Conservation (phyloP, 2,329 filamentous ascomycete genomes). For the Paecilomyces sp. region DNA sequence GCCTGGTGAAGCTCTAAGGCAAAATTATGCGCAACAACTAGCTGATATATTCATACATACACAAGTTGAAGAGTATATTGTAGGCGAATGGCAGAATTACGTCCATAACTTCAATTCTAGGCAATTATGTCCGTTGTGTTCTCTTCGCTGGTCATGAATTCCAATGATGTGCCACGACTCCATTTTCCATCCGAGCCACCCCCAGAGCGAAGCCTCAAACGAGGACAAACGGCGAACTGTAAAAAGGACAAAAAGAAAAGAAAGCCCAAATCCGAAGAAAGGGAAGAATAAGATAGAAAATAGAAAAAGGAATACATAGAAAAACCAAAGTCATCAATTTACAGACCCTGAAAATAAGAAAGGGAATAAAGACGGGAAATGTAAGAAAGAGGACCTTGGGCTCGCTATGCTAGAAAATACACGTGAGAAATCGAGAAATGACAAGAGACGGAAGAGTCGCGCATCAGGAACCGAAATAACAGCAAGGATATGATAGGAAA, state of each 20-base stretch:
- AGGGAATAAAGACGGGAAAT: conserved; percentile 10
- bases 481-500: conserved; percentile 12
- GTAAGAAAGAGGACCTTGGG: conserved; percentile 18
- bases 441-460: conserved; percentile 16
- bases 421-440: conserved; percentile 15
- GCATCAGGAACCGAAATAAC: conserved; percentile 12
- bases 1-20: not conserved
- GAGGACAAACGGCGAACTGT: not conserved
- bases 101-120: not conserved
- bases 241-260: not conserved
- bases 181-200: not conserved
- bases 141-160: not conserved
- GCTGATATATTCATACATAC: not conserved
- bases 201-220: not conserved
- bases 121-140: not conserved
- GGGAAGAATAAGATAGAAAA: not conserved
- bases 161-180: not conserved
- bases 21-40: not conserved
- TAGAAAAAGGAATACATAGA: not conserved
- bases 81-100: not conserved
- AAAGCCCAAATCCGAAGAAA: not conserved
- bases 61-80: not conserved
- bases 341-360: conserved; percentile 2
- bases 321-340: conserved; percentile 3
- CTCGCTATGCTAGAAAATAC: conserved; percentile 30